A percentile compares a stretch with the other conserved stretches of the same genome.
Evolutionary conservation across 495 filamentous ascomycete species (phyloP).

Genomic region (Daldinia loculata): DNA sequence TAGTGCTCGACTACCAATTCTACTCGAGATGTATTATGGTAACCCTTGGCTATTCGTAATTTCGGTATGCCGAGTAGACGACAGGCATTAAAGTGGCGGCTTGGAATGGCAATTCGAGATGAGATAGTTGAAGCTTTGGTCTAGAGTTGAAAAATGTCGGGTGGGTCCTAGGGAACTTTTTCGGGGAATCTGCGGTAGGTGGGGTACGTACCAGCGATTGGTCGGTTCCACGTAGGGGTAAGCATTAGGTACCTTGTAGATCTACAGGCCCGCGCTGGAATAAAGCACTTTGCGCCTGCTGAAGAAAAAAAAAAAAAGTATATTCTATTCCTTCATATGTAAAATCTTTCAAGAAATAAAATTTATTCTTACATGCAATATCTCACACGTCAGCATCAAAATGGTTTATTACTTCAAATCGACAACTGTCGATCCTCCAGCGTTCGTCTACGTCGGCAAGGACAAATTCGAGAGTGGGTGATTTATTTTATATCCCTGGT

Average conservation of each 20-base stretch:
- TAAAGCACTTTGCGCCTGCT: background rate
- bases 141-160: conserved; percentile 40
- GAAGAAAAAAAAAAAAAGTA: background rate
- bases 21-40: background rate
- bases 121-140: conserved; percentile 26
- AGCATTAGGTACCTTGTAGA: background rate
- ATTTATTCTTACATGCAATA: background rate
- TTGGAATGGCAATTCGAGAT: conserved; percentile 12
- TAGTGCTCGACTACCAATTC: conserved; percentile 10
- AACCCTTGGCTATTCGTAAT: background rate
- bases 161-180: conserved; percentile 27
- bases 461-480: conserved; percentile 96
- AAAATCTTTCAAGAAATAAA: conserved; percentile 4
- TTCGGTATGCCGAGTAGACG: background rate
- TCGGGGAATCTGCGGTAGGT: conserved; percentile 32
- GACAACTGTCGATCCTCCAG: conserved; percentile 71
- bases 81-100: background rate
- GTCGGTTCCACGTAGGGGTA: background rate
- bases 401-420: conserved; percentile 99
- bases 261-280: conserved; percentile 3
- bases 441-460: conserved; percentile 94
- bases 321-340: background rate
- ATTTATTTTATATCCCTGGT: conserved; percentile 8
- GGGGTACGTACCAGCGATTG: conserved; percentile 19
- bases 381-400: conserved; percentile 9